phyloP scores from a whole-genome alignment of 495 filamentous ascomycete species.

The Hypoxylon crocopeplum region DNA sequence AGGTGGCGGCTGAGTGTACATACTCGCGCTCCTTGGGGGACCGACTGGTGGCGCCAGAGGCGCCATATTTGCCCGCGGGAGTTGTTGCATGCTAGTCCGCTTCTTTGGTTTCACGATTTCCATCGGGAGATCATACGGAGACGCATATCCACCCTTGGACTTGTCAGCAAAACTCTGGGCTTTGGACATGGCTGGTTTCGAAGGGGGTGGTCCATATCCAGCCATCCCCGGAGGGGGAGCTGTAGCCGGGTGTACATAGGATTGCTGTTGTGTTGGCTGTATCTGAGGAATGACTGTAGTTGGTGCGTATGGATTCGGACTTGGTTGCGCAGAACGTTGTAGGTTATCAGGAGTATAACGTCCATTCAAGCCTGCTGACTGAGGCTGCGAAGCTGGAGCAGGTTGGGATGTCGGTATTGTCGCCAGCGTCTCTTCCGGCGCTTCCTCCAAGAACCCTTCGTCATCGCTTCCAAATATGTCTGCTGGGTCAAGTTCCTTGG shows the following conservation, averaged over 20 bases:
- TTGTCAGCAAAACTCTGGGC: conserved; percentile 86
- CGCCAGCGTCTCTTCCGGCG: conserved; percentile 40
- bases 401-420: conserved; percentile 20
- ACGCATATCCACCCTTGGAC: conserved; percentile 87
- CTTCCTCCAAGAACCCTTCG: conserved; percentile 74
- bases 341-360: conserved; percentile 45
- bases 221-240: conserved; percentile 50
- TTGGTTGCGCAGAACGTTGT: conserved; percentile 39
- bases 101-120: conserved; percentile 77
- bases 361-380: conserved; percentile 43
- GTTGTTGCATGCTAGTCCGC: conserved; percentile 55
- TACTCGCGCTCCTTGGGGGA: conserved; percentile 68
- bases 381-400: conserved; percentile 38
- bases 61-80: conserved; percentile 39
- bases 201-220: conserved; percentile 47
- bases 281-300: conserved; percentile 28
- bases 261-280: conserved; percentile 42
- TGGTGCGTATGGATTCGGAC: conserved; percentile 46
- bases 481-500: conserved; percentile 57
- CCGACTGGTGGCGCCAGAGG: conserved; percentile 53
- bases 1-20: conserved; percentile 52
- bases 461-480: conserved; percentile 73
- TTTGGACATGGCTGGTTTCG: conserved; percentile 55
- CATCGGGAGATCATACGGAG: conserved; percentile 93
- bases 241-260: conserved; percentile 48